These are phyloP conservation scores for Aspergillus cristatus DNA, from an alignment of 495 filamentous ascomycete genomes.

Conservation along the genomic window DNA sequence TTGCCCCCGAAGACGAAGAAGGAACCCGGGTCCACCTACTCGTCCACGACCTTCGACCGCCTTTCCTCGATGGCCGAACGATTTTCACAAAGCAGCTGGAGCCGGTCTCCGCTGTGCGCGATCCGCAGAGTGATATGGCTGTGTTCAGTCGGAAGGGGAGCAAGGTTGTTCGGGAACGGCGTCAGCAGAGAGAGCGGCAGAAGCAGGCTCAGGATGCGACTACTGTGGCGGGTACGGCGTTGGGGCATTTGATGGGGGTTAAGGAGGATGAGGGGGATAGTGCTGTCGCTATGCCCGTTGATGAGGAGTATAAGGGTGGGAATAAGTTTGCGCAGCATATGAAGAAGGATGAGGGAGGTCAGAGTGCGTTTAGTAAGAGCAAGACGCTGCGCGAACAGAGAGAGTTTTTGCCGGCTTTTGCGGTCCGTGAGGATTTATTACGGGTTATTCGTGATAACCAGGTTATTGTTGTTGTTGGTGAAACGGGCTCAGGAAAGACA, in stretches of 20 bases:
- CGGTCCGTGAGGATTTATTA: slow-evolving; percentile 90
- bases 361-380: slow-evolving; percentile 86
- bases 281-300: slow-evolving; percentile 64
- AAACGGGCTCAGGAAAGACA: slow-evolving; percentile 94
- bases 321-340: slow-evolving; percentile 88
- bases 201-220: slow-evolving; percentile 95
- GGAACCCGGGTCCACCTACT: slow-evolving; percentile 83
- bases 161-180: slow-evolving; percentile 78
- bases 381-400: slow-evolving; percentile 87
- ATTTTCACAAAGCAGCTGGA: slow-evolving; percentile 98
- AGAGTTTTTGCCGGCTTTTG: slow-evolving; percentile 92
- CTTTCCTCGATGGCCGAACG: slow-evolving; percentile 88
- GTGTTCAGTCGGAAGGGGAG: slow-evolving; percentile 96
- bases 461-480: slow-evolving; percentile 91
- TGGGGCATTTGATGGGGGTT: slow-evolving; percentile 90
- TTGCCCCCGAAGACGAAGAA: slow-evolving; percentile 86
- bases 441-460: slow-evolving; percentile 95
- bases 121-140: slow-evolving; percentile 98
- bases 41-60: slow-evolving; percentile 88
- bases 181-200: slow-evolving; percentile 87
- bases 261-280: slow-evolving; percentile 93
- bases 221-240: slow-evolving; percentile 79
- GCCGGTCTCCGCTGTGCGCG: slow-evolving; percentile 84
- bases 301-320: slow-evolving; percentile 55
- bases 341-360: slow-evolving; percentile 73